A percentile compares a stretch with the other conserved stretches of the same genome.
phyloP scores from a whole-genome alignment of 441 rosid genomes.

The Brassica balearica region DNA sequence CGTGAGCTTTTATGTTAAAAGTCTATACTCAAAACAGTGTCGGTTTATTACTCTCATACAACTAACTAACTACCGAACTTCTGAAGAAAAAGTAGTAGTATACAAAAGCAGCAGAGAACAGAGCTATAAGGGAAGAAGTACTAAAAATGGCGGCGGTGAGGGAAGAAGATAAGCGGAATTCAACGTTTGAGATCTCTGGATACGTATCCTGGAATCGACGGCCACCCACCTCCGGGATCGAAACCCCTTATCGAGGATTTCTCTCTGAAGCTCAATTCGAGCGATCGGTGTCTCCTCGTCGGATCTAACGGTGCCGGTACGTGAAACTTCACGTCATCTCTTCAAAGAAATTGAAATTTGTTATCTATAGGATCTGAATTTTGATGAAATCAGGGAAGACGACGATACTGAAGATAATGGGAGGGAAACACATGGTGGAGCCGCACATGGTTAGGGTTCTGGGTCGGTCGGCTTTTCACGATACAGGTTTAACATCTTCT shows the following conservation, averaged over 20 bases:
- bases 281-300: conserved; percentile 88
- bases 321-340: conserved; percentile 9
- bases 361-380: background rate
- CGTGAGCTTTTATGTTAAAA: conserved; percentile 10
- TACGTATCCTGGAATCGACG: conserved; percentile 95
- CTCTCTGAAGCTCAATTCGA: conserved; percentile 60
- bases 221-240: conserved; percentile 90
- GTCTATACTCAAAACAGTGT: conserved; percentile 16
- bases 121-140: background rate
- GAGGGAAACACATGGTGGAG: conserved; percentile 98
- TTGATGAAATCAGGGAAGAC: conserved; percentile 63
- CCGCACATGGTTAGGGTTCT: conserved; percentile 88
- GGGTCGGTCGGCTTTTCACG: conserved; percentile 90
- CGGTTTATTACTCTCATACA: conserved; percentile 17
- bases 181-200: conserved; percentile 72
- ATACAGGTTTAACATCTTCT: conserved; percentile 76
- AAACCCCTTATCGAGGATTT: conserved; percentile 76
- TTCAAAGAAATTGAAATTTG: background rate
- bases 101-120: conserved; percentile 15
- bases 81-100: conserved; percentile 24
- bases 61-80: conserved; percentile 30
- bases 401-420: conserved; percentile 85
- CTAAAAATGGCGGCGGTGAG: conserved; percentile 45
- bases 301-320: conserved; percentile 97
- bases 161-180: conserved; percentile 43